Conservation (phyloP, 1,284 basidiomycete genomes). For the Ganoderma boninense region DNA sequence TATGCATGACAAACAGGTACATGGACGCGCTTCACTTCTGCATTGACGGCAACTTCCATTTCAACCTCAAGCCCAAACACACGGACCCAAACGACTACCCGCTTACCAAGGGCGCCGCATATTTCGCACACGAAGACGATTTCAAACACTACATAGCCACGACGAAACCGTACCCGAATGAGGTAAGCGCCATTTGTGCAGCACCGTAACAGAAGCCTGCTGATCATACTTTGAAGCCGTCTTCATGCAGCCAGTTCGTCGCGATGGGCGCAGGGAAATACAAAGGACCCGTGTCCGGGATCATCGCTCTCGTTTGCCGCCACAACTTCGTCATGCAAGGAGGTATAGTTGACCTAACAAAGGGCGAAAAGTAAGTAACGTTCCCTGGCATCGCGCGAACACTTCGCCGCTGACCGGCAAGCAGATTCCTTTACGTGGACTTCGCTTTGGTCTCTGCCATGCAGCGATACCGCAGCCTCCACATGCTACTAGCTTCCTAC, state of each 20-base stretch:
- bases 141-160: slow-evolving; percentile 6
- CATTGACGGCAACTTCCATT: slow-evolving; percentile 27
- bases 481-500: slow-evolving; percentile 4
- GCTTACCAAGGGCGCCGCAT: slow-evolving; percentile 11
- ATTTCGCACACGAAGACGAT: slow-evolving; percentile 22
- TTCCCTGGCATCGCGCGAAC: too few species aligned
- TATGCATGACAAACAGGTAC: neutral
- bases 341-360: slow-evolving; percentile 4
- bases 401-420: neutral
- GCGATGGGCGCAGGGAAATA: slow-evolving; percentile 22
- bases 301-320: slow-evolving; percentile 6
- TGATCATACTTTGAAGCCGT: neutral
- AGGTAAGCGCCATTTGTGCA: too few species aligned
- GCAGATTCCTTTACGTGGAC: slow-evolving; percentile 18
- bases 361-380: slow-evolving; percentile 14
- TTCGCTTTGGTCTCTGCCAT: slow-evolving; percentile 13
- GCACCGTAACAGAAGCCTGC: neutral
- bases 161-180: neutral
- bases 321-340: slow-evolving; percentile 17
- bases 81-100: slow-evolving; percentile 17
- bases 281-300: slow-evolving; percentile 13
- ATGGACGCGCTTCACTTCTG: slow-evolving; percentile 17
- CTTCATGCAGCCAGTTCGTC: slow-evolving; percentile 15
- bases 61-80: slow-evolving; percentile 17
- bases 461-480: slow-evolving; percentile 13